Percentiles rank a stretch among this genome's conserved stretches.
These are phyloP conservation scores for Aspergillus proliferans DNA, from an alignment of 2,329 filamentous ascomycete species.

Conservation along the genomic window DNA sequence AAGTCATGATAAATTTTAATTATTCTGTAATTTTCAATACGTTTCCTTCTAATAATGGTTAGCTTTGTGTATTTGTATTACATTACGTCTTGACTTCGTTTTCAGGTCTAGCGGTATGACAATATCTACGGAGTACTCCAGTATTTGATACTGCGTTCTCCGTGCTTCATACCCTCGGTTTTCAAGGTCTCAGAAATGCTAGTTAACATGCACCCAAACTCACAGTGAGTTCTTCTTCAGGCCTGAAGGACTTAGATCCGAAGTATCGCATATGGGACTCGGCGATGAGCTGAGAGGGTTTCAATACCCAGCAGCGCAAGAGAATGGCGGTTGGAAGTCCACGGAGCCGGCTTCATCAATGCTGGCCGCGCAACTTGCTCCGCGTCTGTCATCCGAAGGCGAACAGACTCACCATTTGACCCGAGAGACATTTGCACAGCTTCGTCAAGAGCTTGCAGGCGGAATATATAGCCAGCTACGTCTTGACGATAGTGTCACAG, in stretches of 20 bases:
- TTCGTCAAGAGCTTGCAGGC: constrained; percentile 60
- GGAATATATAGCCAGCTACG: constrained; percentile 40
- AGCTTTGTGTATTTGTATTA: too few species aligned
- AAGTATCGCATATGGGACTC: constrained; percentile 19
- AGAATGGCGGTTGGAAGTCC: constrained; percentile 15
- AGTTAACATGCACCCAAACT: not conserved
- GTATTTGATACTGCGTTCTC: too few species aligned
- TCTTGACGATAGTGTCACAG: constrained; percentile 59
- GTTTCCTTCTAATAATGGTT: too few species aligned
- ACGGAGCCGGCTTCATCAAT: constrained; percentile 59
- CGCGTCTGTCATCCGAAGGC: constrained; percentile 64
- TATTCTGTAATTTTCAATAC: too few species aligned
- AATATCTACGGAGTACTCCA: too few species aligned
- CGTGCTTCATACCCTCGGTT: constrained; percentile 6
- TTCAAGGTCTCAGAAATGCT: not conserved
- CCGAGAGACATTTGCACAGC: constrained; percentile 66
- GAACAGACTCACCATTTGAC: constrained; percentile 58
- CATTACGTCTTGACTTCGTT: too few species aligned
- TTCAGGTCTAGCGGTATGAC: too few species aligned
- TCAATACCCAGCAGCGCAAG: constrained; percentile 8
- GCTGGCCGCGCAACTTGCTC: constrained; percentile 78
- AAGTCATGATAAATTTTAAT: too few species aligned
- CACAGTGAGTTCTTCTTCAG: not conserved
- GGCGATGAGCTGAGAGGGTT: constrained; percentile 12
- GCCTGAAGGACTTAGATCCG: not conserved